Evolutionary conservation across 768 basidiomycete genomes (phyloP).

Genomic region (Termitomyces eurrhizus): DNA sequence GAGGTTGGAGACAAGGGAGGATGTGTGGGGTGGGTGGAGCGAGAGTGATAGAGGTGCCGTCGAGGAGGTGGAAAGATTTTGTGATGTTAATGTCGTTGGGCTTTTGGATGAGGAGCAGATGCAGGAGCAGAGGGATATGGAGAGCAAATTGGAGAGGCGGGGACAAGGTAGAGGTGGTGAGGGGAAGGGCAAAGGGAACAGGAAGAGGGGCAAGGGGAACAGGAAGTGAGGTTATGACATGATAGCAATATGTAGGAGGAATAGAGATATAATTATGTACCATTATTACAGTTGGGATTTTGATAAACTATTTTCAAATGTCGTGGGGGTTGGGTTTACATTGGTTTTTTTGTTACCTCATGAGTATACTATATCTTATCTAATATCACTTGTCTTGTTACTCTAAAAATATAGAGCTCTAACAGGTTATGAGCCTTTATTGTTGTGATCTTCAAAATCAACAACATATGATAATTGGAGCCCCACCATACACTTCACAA

Average conservation of each 20-base stretch:
- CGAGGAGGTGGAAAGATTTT: slow-evolving; percentile 50
- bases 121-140: background rate
- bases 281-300: background rate
- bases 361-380: too few species aligned
- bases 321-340: too few species aligned
- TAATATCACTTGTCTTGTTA: too few species aligned
- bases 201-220: background rate
- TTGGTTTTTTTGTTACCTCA: too few species aligned
- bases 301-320: background rate
- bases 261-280: background rate
- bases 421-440: too few species aligned
- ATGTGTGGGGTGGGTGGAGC: slow-evolving; percentile 42
- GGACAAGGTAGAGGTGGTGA: too few species aligned
- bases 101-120: slow-evolving; percentile 37
- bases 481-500: too few species aligned
- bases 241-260: background rate
- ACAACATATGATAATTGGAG: too few species aligned
- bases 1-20: slow-evolving; percentile 19
- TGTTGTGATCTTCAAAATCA: too few species aligned
- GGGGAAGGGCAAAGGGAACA: too few species aligned
- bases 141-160: background rate
- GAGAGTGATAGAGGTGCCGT: slow-evolving; percentile 39
- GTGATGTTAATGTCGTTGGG: slow-evolving; percentile 41
- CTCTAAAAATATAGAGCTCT: too few species aligned
- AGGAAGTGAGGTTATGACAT: background rate